Base-by-base conservation (phyloP, 495 filamentous ascomycete genomes). In the Aspergillus bertholletiae region DNA sequence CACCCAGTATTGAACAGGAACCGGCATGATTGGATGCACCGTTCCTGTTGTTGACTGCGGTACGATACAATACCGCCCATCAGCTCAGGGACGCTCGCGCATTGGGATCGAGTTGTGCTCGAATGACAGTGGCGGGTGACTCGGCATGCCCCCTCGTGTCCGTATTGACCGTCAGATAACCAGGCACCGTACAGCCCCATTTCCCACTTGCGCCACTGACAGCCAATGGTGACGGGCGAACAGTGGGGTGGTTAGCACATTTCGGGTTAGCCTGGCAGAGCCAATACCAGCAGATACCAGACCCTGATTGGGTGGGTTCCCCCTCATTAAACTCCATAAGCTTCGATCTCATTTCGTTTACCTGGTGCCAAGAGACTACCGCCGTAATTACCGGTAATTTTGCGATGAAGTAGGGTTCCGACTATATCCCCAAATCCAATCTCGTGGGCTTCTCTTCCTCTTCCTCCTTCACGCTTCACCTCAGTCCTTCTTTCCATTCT, bases 281-380 rank as follows among this genome's bases (percentile, higher is more conserved):
- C 32, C 5, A 15, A 18, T 61, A 61, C 54, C 17, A 17, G 20
- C 28, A 3, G 18, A 43, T 57, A 61, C 59, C 2, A 23, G 21
- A 24, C 12, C 21, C n/a, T 56, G 45, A 65, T 65, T 60, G 59
- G 63, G 24, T 23, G 7, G 30, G 15, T 30, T 18, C 51, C 47
- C 46, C 59, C 39, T 43, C 39, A 43, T 43, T 43, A 49, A 48
- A 39, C 40, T 28, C 26, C 15, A 27, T 18, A 32, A 39, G 39
- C 47, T 32, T 56, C 50, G 55, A 56, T 35, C 58, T 65, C 62
- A 61, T 65, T 61, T 64, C 56, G 50, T 60, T 60, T 58, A 56
- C 39, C 21, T 35, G 20, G 18, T 4, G 9, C 30, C 9, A 34
- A 12, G 30, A 12, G 34, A 34, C 44, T 37, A 47, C 28, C 12